A percentile compares a stretch with the other conserved stretches of the same genome.
Conservation (phyloP, 1,139 yeast genomes). For the Hyphopichia buzzinii region DNA sequence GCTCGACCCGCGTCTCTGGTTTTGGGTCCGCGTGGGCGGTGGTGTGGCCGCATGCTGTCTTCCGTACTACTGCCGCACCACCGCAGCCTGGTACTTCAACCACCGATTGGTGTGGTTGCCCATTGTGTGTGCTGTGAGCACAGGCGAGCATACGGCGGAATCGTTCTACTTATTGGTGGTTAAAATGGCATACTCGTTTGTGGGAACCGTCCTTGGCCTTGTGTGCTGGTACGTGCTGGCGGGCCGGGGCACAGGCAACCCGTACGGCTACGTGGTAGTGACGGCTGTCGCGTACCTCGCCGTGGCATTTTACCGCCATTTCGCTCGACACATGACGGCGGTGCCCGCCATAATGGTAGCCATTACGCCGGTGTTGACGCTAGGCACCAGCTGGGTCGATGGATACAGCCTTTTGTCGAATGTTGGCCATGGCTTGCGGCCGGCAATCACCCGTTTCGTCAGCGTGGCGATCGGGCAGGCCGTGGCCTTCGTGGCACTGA, state of each 20-base stretch:
- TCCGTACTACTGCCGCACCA: constrained; percentile 29
- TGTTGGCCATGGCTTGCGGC: constrained; percentile 28
- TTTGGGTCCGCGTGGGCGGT: constrained; percentile 29
- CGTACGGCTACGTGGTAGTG: constrained; percentile 32
- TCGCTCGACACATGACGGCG: constrained; percentile 27
- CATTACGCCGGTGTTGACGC: constrained; percentile 30
- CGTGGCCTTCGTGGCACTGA: constrained; percentile 30
- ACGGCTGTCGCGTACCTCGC: constrained; percentile 25
- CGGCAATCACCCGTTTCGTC: constrained; percentile 28
- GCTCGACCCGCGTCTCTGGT: constrained; percentile 26
- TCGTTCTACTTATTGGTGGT: constrained; percentile 28
- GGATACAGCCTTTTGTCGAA: constrained; percentile 17
- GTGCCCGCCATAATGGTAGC: constrained; percentile 30
- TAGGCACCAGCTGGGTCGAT: constrained; percentile 38
- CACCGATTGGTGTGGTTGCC: constrained; percentile 34
- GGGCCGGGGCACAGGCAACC: constrained; percentile 31
- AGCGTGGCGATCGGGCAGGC: constrained; percentile 30
- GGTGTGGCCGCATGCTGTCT: constrained; percentile 23
- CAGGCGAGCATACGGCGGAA: constrained; percentile 33
- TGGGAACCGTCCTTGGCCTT: constrained; percentile 33
- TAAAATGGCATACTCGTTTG: constrained; percentile 27
- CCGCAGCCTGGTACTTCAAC: constrained; percentile 31
- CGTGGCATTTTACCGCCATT: constrained; percentile 30
- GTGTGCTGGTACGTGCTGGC: constrained; percentile 39
- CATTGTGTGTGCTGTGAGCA: constrained; percentile 32